These are phyloP conservation scores for Fusarium sp. DNA, from an alignment of 2,329 filamentous ascomycete genomes.

Conservation along the genomic window DNA sequence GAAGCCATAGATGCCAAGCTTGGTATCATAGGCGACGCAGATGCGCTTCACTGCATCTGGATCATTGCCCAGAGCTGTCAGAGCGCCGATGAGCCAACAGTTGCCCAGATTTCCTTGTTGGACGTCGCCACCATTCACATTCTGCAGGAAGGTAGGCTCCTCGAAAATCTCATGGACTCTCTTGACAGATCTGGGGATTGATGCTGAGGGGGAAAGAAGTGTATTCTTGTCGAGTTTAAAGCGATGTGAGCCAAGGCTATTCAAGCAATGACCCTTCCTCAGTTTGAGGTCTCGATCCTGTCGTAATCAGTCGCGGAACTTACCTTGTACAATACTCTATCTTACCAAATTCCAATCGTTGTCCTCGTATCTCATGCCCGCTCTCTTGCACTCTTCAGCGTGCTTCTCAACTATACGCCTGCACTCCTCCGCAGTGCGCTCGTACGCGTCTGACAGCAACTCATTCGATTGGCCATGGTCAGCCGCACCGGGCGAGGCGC, in stretches of 20 bases:
- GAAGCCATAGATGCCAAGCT: slow-evolving; percentile 87
- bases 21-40: slow-evolving; percentile 79
- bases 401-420: slow-evolving; percentile 71
- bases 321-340: not conserved
- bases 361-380: slow-evolving; percentile 82
- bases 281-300: slow-evolving; percentile 77
- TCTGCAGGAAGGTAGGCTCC: slow-evolving; percentile 76
- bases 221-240: slow-evolving; percentile 63
- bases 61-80: slow-evolving; percentile 82
- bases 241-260: slow-evolving; percentile 62
- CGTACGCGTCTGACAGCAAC: slow-evolving; percentile 69
- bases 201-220: slow-evolving; percentile 59
- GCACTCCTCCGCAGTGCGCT: slow-evolving; percentile 73
- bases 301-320: slow-evolving; percentile 21
- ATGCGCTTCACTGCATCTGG: slow-evolving; percentile 77
- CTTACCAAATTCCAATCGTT: slow-evolving; percentile 69
- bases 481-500: slow-evolving; percentile 31
- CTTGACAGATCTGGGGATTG: slow-evolving; percentile 79
- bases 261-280: slow-evolving; percentile 67
- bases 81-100: slow-evolving; percentile 84
- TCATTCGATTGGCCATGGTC: slow-evolving; percentile 63
- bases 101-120: slow-evolving; percentile 82
- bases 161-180: slow-evolving; percentile 81
- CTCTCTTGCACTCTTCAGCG: slow-evolving; percentile 73
- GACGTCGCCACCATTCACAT: slow-evolving; percentile 77